Conservation (phyloP, 176 grass and related monocot genomes). For the Ensete glaucum region DNA sequence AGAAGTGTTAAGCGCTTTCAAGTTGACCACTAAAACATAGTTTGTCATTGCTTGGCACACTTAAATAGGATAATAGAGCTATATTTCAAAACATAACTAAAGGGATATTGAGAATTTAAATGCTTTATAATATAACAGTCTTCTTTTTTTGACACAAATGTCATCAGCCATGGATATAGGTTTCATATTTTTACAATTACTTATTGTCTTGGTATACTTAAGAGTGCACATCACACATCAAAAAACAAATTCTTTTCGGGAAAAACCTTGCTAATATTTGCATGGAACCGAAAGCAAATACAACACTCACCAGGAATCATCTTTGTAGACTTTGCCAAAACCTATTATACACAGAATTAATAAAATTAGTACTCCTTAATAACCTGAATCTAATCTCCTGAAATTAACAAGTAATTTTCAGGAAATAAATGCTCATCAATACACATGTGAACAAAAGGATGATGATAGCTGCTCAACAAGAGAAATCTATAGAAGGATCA, state of each 20-base stretch:
- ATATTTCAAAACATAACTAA: no score
- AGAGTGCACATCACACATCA: neutral
- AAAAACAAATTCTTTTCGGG: neutral
- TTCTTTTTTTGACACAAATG: no score
- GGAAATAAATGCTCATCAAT: neutral
- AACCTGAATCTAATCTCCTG: neutral
- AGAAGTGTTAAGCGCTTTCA: neutral
- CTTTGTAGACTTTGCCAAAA: slow-evolving; percentile 94
- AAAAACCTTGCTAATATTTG: neutral
- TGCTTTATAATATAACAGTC: no score
- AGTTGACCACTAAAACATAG: neutral
- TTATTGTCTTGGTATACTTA: neutral
- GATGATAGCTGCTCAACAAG: neutral
- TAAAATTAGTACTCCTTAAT: neutral
- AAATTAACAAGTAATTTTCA: neutral
- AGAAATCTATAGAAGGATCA: neutral
- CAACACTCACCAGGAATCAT: slow-evolving; percentile 88
- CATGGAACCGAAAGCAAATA: neutral
- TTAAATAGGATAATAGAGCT: no score
- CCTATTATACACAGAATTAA: slow-evolving; percentile 41
- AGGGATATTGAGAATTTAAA: no score
- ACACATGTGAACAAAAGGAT: neutral
- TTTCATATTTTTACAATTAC: neutral
- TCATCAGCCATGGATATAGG: neutral
- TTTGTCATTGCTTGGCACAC: neutral